Conservation (phyloP, 2,329 filamentous ascomycete genomes). For the Colletotrichum cuscutae region DNA sequence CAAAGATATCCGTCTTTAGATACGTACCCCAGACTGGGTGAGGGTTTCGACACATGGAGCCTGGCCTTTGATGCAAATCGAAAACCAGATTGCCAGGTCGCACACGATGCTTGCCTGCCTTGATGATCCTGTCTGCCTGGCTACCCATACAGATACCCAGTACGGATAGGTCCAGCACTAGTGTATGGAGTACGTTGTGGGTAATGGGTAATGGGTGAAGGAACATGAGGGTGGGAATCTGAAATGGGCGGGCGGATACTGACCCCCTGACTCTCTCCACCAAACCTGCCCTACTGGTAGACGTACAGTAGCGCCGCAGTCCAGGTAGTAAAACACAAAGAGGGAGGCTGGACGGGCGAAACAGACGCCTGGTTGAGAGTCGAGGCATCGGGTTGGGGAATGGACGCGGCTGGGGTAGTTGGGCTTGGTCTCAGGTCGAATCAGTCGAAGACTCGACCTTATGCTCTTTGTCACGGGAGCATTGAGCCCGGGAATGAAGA, state of each 20-base stretch:
- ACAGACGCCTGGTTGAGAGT: slow-evolving; percentile 9
- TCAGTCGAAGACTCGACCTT: not conserved
- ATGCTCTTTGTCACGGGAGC: not conserved
- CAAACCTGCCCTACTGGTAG: slow-evolving; percentile 23
- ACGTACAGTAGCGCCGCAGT: slow-evolving; percentile 23
- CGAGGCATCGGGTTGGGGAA: not conserved
- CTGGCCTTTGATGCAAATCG: not conserved
- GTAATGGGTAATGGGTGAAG: not conserved
- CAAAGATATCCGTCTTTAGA: not conserved
- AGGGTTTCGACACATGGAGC: not conserved
- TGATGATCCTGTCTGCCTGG: not conserved
- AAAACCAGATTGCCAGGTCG: not conserved
- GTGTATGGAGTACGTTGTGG: not conserved
- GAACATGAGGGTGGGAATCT: slow-evolving; percentile 21
- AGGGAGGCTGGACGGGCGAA: slow-evolving; percentile 9
- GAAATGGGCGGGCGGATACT: slow-evolving; percentile 19
- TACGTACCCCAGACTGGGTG: not conserved
- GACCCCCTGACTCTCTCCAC: slow-evolving; percentile 18
- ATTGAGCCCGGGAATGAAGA: not conserved
- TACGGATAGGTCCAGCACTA: not conserved
- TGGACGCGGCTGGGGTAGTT: not conserved
- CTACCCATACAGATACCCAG: no score
- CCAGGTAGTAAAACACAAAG: not conserved
- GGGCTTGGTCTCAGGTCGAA: not conserved
- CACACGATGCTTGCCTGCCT: not conserved